A percentile compares a stretch with the other conserved stretches of the same genome.
Conservation (phyloP, 2,329 filamentous ascomycete species). For the Colletotrichum aenigma region DNA sequence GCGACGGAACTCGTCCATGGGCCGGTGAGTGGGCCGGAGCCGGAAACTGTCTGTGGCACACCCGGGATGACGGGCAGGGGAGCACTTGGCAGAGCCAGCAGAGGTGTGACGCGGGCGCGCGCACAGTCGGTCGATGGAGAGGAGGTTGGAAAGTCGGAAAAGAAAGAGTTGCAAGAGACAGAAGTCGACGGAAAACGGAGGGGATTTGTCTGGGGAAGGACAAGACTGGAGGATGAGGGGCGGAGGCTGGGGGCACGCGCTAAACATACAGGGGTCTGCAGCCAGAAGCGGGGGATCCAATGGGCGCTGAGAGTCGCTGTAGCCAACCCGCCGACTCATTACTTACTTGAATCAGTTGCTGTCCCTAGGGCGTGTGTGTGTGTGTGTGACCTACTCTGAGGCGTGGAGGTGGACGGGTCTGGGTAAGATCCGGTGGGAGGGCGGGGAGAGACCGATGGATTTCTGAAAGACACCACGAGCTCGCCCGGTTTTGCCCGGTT, state of each 20-base stretch:
- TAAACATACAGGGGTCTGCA: neutral
- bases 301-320: neutral
- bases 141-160: conserved; percentile 10
- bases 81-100: neutral
- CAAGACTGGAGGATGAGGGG: neutral
- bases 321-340: neutral
- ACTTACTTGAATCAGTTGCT: neutral
- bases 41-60: neutral
- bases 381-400: neutral
- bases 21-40: neutral
- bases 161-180: neutral
- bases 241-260: neutral
- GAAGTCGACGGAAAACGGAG: conserved; percentile 11
- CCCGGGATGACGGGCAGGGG: neutral
- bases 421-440: neutral
- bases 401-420: neutral
- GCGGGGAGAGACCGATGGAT: neutral
- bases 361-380: neutral
- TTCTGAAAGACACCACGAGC: neutral
- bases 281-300: neutral
- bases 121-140: neutral
- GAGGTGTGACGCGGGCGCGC: neutral
- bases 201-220: conserved; percentile 12
- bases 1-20: conserved; percentile 9
- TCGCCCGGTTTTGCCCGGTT: neutral